phyloP scores from a whole-genome alignment of 192 early-diverging fungal genomes.

The Linnemannia exigua region DNA sequence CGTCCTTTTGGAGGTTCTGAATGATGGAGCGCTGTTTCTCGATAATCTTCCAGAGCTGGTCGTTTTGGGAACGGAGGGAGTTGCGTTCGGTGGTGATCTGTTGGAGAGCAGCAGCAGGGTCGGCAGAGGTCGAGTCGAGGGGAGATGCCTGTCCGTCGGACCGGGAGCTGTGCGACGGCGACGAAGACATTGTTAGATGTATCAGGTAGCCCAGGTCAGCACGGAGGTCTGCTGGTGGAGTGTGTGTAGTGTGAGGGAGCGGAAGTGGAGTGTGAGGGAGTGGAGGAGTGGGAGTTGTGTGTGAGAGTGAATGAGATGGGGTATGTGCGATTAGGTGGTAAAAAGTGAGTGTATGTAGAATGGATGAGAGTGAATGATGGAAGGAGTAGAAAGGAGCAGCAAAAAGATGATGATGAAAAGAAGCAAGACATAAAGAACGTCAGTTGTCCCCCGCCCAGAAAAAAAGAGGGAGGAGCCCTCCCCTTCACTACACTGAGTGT shows the following conservation, averaged over 20 bases:
- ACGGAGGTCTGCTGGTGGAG: not conserved
- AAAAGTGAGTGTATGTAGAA: too few relatives aligned
- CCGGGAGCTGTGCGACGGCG: constrained; percentile 43
- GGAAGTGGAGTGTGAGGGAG: not conserved
- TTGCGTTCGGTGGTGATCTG: constrained; percentile 74
- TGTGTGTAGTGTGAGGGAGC: not conserved
- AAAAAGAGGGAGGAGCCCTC: too few relatives aligned
- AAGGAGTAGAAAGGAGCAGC: too few relatives aligned
- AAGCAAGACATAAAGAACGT: too few relatives aligned
- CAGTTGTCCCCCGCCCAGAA: too few relatives aligned
- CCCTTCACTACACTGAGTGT: too few relatives aligned
- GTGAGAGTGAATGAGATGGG: not conserved
- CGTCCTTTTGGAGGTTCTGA: constrained; percentile 84
- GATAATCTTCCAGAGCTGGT: constrained; percentile 92
- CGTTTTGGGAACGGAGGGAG: constrained; percentile 83
- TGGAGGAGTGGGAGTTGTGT: not conserved
- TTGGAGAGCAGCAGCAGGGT: constrained; percentile 29
- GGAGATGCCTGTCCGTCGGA: constrained; percentile 31
- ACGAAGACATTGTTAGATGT: constrained; percentile 29
- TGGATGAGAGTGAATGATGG: too few relatives aligned
- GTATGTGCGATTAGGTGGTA: not conserved
- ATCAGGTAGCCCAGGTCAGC: not conserved
- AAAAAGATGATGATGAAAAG: too few relatives aligned
- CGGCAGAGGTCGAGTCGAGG: constrained; percentile 1
- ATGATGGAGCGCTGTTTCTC: constrained; percentile 92